Evolutionary conservation across 768 basidiomycete species (phyloP).

Genomic region (Guyanaporus albipodus): DNA sequence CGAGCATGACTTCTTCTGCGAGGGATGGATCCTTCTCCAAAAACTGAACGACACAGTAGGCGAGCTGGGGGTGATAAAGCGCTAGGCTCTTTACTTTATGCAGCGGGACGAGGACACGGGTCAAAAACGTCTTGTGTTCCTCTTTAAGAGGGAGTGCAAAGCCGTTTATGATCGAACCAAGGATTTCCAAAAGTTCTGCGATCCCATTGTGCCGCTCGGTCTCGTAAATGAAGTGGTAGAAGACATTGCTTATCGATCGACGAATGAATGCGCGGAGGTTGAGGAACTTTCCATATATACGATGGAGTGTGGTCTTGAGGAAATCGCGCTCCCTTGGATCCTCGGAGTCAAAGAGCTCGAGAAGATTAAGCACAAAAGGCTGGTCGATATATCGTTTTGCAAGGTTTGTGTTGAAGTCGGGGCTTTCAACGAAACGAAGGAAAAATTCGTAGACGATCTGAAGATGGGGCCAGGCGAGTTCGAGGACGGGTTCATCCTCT

Average conservation of each 20-base stretch:
- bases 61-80: conserved; percentile 97
- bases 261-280: conserved; percentile 98
- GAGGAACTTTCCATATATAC: conserved; percentile 99
- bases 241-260: conserved; percentile 98
- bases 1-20: conserved; percentile 94
- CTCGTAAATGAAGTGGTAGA: conserved; percentile 98
- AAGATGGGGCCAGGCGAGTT: conserved; percentile 98
- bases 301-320: conserved; percentile 96
- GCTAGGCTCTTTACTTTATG: conserved; percentile 99
- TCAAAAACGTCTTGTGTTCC: conserved; percentile 97
- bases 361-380: conserved; percentile 88
- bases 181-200: conserved; percentile 94
- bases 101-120: conserved; percentile 87
- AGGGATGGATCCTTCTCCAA: conserved; percentile 91
- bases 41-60: conserved; percentile 99
- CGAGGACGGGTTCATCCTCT: conserved; percentile 98
- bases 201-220: conserved; percentile 99
- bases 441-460: conserved; percentile 99
- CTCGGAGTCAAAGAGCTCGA: conserved; percentile 98
- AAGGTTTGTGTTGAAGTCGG: conserved; percentile 96
- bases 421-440: conserved; percentile 95
- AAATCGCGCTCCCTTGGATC: conserved; percentile 99
- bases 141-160: conserved; percentile 98
- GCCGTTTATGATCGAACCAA: conserved; percentile 99
- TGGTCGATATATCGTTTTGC: conserved; percentile 99